These are phyloP conservation scores for Sporisorium graminicola DNA, from an alignment of 1,284 basidiomycete species.

Conservation along the genomic window DNA sequence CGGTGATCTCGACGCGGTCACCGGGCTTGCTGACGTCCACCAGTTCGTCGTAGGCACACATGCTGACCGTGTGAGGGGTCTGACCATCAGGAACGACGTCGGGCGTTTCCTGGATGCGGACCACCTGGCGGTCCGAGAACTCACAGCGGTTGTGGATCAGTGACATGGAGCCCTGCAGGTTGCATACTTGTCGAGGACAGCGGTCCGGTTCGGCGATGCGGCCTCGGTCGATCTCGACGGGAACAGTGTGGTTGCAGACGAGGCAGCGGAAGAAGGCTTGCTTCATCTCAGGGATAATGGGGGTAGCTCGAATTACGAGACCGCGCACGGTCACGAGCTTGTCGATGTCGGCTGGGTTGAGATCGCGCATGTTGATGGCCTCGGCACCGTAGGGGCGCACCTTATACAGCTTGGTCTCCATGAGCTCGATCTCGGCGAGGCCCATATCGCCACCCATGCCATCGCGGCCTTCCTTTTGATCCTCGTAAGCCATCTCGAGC, in stretches of 20 bases:
- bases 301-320: conserved; percentile 94
- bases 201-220: conserved; percentile 91
- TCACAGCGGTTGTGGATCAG: conserved; percentile 97
- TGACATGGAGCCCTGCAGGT: conserved; percentile 86
- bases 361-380: conserved; percentile 71
- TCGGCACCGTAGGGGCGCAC: conserved; percentile 88
- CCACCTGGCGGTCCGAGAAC: conserved; percentile 94
- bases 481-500: conserved; percentile 73
- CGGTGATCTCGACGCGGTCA: conserved; percentile 89
- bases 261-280: conserved; percentile 96
- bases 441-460: conserved; percentile 80
- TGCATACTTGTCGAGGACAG: conserved; percentile 93
- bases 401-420: conserved; percentile 80
- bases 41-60: conserved; percentile 96
- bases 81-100: conserved; percentile 98
- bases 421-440: conserved; percentile 69
- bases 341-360: conserved; percentile 68
- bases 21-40: conserved; percentile 95
- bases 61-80: conserved; percentile 94
- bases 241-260: conserved; percentile 93
- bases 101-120: conserved; percentile 95
- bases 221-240: conserved; percentile 94
- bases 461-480: conserved; percentile 76
- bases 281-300: conserved; percentile 99
- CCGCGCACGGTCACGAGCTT: conserved; percentile 94